Evolutionary conservation across 1,139 yeast genomes (phyloP), one percentile per base, ranked within the genome.

Genomic region (Diutina mesorugosa): DNA sequence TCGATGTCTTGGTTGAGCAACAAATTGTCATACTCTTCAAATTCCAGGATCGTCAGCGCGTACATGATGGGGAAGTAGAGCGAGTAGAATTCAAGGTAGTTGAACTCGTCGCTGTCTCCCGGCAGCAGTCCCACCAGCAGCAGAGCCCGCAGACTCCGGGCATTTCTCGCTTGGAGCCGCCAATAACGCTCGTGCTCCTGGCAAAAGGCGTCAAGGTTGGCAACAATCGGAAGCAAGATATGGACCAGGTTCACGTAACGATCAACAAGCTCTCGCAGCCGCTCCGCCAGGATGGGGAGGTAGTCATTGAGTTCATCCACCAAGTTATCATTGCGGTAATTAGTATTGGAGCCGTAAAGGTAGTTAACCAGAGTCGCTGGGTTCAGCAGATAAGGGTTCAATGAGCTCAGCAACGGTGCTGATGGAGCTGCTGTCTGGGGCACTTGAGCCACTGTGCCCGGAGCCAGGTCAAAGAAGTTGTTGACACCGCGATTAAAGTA

Each of bases 11-110:
- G 79, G 60, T 78, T 76, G 57, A 79, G 65, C 56, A 76, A 64
- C 30, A 76, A 63, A 58, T 76, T 76, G 60, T 76, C 80, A 59
- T 73, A 79, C 62, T 79, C 83, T 63, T 79, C 83, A 61, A 79
- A 79, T 62, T 79, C 82, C 14, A 83, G 77, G 45, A 78, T 79
- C 2, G 81, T 75, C 3, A 83, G 76, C 1, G 83, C 83, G 63
- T 79, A 79, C 21, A 79, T 62, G 4, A 80, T 72, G 0, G 84
- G 83, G 60, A 78, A 78, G 60, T 78, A 72, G 12, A 78, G 64
- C 4, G 79, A 71, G 60, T 76, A 73, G 61, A 79, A 79, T 59
- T 77, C 81, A 56, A 78, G 63, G 54, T 68, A 65, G 60, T 74
- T 69, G 59, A 74, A 69, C 50, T 69, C 71, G 51, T 59, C 59